Percentiles rank a stretch among this genome's conserved stretches.
These are phyloP conservation scores for Platanus orientalis DNA, from an alignment of 164 flowering plant genomes.

Conservation along the genomic window DNA sequence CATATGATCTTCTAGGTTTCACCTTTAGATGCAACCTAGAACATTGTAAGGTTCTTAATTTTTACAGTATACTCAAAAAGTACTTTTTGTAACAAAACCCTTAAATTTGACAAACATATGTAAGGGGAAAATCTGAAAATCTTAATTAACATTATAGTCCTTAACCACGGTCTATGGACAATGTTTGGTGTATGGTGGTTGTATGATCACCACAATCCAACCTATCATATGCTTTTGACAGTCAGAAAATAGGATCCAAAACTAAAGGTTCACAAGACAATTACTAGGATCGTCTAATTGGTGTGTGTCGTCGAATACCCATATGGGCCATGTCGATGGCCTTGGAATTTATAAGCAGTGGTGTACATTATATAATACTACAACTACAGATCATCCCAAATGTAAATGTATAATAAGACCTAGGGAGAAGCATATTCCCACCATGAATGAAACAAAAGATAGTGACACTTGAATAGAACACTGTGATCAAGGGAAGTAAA, in stretches of 20 bases:
- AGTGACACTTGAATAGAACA: slow-evolving; percentile 23
- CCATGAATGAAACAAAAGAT: slow-evolving; percentile 28
- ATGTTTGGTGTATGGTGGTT: too few relatives aligned
- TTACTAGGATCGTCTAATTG: not conserved
- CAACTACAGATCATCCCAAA: slow-evolving; percentile 3
- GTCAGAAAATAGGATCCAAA: too few relatives aligned
- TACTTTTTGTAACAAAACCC: too few relatives aligned
- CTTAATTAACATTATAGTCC: not conserved
- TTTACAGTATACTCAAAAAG: too few relatives aligned
- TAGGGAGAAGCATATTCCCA: slow-evolving; percentile 18
- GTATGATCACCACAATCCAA: too few relatives aligned
- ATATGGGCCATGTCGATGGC: too few relatives aligned
- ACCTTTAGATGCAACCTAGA: too few relatives aligned
- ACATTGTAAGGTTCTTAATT: too few relatives aligned
- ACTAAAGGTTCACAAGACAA: too few relatives aligned
- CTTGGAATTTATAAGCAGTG: not conserved
- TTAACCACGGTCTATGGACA: not conserved
- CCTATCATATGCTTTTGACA: too few relatives aligned
- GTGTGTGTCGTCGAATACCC: not conserved
- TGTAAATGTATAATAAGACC: not conserved
- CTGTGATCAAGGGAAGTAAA: slow-evolving; percentile 9
- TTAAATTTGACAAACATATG: not conserved
- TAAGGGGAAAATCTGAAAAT: not conserved
- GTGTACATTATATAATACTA: not conserved
- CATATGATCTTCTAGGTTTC: too few relatives aligned